Evolutionary conservation across 352 stramenopile species (phyloP).

Genomic region (Aphanomyces astaci): DNA sequence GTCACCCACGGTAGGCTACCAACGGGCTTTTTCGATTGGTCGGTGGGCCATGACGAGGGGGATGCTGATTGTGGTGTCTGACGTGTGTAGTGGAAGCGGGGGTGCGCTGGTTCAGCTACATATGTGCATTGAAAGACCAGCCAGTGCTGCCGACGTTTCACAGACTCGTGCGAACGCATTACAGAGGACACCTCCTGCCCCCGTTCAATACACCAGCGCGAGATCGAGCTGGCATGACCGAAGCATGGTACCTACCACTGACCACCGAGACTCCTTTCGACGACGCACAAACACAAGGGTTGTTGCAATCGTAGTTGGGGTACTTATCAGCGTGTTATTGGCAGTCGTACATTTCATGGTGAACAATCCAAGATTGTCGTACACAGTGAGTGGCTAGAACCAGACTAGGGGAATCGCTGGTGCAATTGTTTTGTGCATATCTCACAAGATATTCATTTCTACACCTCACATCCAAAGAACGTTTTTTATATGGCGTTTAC

Average conservation of each 20-base stretch:
- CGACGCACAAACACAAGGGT: too few relatives aligned
- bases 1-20: conserved; percentile 32
- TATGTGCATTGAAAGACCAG: conserved; percentile 34
- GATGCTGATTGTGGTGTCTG: neutral
- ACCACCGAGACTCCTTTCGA: too few relatives aligned
- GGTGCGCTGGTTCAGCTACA: conserved; percentile 38
- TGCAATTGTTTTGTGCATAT: too few relatives aligned
- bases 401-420: too few relatives aligned
- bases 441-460: too few relatives aligned
- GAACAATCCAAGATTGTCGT: too few relatives aligned
- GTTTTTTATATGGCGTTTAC: too few relatives aligned
- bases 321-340: too few relatives aligned
- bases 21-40: neutral
- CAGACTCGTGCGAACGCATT: conserved; percentile 40
- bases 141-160: conserved; percentile 37
- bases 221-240: conserved; percentile 35
- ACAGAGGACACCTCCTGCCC: conserved; percentile 42
- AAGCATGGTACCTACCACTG: conserved; percentile 46
- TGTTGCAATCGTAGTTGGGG: too few relatives aligned
- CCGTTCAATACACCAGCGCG: conserved; percentile 51
- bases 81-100: conserved; percentile 28
- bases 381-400: too few relatives aligned
- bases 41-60: neutral
- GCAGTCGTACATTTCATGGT: too few relatives aligned
- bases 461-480: too few relatives aligned